Evolutionary conservation across 257 asterid species (phyloP).

Genomic region (Eustoma russellianum): DNA sequence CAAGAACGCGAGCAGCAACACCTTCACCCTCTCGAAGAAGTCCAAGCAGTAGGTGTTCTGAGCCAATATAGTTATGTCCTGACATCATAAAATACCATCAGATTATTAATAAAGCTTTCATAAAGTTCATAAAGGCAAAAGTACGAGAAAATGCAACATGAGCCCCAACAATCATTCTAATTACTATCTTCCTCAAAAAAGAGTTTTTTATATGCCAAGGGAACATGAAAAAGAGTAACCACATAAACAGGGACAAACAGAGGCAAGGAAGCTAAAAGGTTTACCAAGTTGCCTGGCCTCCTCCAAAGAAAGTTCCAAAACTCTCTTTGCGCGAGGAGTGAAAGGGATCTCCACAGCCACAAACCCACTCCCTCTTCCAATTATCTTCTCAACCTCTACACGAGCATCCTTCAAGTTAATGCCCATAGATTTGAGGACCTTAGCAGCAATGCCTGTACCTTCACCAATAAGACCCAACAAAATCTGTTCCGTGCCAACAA

Average conservation of each 20-base stretch:
- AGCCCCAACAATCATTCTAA: no score
- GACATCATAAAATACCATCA: slow-evolving; percentile 7
- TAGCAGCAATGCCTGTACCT: slow-evolving; percentile 99
- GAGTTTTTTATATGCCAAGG: no score
- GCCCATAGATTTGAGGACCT: slow-evolving; percentile 96
- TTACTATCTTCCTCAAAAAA: no score
- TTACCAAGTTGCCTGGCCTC: slow-evolving; percentile 99
- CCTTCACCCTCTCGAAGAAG: slow-evolving; percentile 99
- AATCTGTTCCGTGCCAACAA: slow-evolving; percentile 96
- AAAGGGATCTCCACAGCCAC: slow-evolving; percentile 98
- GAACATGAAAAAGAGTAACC: not conserved
- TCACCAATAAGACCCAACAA: slow-evolving; percentile 92
- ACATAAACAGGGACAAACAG: not conserved
- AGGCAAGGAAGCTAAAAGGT: not conserved
- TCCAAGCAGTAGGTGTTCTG: slow-evolving; percentile 94
- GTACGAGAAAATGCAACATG: no score
- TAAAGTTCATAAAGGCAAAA: not conserved
- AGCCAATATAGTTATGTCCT: slow-evolving; percentile 99
- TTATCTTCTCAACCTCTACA: slow-evolving; percentile 94
- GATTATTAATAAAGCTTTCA: not conserved
- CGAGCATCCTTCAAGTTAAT: slow-evolving; percentile 96
- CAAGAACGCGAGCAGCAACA: slow-evolving; percentile 96
- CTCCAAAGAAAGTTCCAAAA: slow-evolving; percentile 86
- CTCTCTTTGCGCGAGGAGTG: slow-evolving; percentile 98
- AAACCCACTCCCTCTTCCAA: slow-evolving; percentile 97